These are phyloP conservation scores for Xylaria hypoxylon DNA, from an alignment of 2,329 filamentous ascomycete genomes.

Conservation along the genomic window DNA sequence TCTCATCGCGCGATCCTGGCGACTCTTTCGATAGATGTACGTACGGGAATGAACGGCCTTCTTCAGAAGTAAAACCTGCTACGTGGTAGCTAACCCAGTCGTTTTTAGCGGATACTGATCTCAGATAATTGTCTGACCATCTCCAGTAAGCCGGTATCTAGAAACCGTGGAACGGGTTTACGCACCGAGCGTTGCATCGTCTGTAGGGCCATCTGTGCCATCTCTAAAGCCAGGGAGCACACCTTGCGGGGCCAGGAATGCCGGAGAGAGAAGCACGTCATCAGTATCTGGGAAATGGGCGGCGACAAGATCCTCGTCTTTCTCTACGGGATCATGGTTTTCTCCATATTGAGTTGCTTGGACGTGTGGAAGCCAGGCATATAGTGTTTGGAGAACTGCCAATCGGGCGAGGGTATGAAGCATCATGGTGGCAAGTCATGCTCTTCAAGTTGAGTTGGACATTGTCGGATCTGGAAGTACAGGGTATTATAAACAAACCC, in stretches of 20 bases:
- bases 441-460: not conserved
- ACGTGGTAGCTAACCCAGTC: slow-evolving; percentile 48
- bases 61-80: slow-evolving; percentile 49
- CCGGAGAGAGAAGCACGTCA: slow-evolving; percentile 47
- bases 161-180: slow-evolving; percentile 12
- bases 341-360: slow-evolving; percentile 45
- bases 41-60: slow-evolving; percentile 46
- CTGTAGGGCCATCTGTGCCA: slow-evolving; percentile 49
- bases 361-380: slow-evolving; percentile 20
- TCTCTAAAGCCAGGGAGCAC: slow-evolving; percentile 45
- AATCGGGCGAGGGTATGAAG: slow-evolving; percentile 19
- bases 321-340: slow-evolving; percentile 44
- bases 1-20: not conserved
- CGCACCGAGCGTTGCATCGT: slow-evolving; percentile 48
- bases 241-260: slow-evolving; percentile 45
- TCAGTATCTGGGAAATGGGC: slow-evolving; percentile 49
- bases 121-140: slow-evolving; percentile 46
- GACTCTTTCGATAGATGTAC: slow-evolving; percentile 41
- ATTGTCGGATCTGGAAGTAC: not conserved
- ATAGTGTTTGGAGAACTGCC: slow-evolving; percentile 12
- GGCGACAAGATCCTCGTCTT: slow-evolving; percentile 47
- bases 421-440: slow-evolving; percentile 21
- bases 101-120: slow-evolving; percentile 45
- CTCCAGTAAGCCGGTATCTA: slow-evolving; percentile 4
- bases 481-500: no score